These are phyloP conservation scores for Henckelia pumila DNA, from an alignment of 257 asterid species.

Conservation along the genomic window DNA sequence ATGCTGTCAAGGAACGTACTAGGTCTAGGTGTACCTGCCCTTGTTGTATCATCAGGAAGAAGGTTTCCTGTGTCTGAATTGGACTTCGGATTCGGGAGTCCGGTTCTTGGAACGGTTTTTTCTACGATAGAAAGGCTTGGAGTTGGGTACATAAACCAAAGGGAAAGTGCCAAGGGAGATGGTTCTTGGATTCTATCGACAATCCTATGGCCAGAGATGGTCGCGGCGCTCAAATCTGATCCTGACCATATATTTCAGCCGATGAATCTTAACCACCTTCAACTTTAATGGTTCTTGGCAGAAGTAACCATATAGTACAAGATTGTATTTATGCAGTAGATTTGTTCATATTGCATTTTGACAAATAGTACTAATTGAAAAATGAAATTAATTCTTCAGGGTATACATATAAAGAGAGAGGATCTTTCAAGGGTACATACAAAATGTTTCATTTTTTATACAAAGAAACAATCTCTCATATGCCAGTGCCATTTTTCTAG, in stretches of 20 bases:
- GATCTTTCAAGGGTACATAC: conserved; percentile 45
- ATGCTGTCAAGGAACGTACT: conserved; percentile 50
- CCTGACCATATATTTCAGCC: conserved; percentile 42
- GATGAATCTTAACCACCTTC: conserved; percentile 37
- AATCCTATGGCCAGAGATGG: conserved; percentile 61
- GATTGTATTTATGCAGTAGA: neutral
- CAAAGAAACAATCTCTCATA: conserved; percentile 88
- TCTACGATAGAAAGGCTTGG: conserved; percentile 54
- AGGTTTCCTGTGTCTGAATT: conserved; percentile 54
- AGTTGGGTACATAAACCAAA: conserved; percentile 63
- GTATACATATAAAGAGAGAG: neutral
- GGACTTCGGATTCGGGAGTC: conserved; percentile 63
- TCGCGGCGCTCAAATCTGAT: conserved; percentile 51
- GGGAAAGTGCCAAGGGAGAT: conserved; percentile 39
- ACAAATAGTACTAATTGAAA: neutral
- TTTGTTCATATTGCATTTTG: conserved; percentile 12
- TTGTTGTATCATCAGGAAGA: conserved; percentile 53
- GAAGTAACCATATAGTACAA: neutral
- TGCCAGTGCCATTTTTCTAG: conserved; percentile 83
- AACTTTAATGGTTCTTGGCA: conserved; percentile 22
- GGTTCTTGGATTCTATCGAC: conserved; percentile 63
- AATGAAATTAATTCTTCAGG: neutral
- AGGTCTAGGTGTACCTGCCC: conserved; percentile 42
- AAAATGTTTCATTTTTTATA: conserved; percentile 65
- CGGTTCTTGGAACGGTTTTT: conserved; percentile 50